Evolutionary conservation across 495 filamentous ascomycete species (phyloP), one percentile per base, ranked within the genome.

Genomic region (Rhypophila decipiens): DNA sequence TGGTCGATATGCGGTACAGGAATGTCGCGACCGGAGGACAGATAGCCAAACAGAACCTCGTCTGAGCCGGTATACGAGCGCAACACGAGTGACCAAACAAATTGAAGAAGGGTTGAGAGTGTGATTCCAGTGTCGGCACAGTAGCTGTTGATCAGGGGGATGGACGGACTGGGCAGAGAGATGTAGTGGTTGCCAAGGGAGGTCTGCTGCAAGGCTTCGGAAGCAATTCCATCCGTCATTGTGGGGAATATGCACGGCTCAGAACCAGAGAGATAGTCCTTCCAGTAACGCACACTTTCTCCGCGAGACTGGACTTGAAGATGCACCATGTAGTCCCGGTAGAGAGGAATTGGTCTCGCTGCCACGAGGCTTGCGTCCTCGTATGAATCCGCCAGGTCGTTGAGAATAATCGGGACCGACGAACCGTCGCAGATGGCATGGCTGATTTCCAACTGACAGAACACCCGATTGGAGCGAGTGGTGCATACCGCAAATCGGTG

Each of bases 371-470:
- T 2, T 41, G 60, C 24, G 27, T 35, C 15, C 51, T 27, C 3
- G 34, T 21, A 12, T 0, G 13, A 2, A 33, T 20, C 3, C 44
- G 34, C 39, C 33, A 19, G 13, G 42, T 40, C 36, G 42, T 29
- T 8, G 49, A 60, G 20, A 38, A 56, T 33, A 5, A 79, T 52
- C 4, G 65, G 61, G 46, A 78, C 63, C 2, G 73, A 78, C 71
- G 77, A 82, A 17, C 79, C 80, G 49, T 86, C 82, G 55, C 82
- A 84, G 11, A 85, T 56, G 2, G 77, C 74, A 51, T 86, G 82
- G 53, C 71, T 82, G 18, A 83, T 61, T 39, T 85, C 79, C n/a
- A 83, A 50, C 47, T 75, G 77, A 24, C 73, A 53, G 0, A 72
- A 52, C 0, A 78, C 65, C 5, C 17, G 24, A 17, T 60, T 56